These are phyloP conservation scores for Neocatenulostroma microsporum DNA, from an alignment of 2,329 filamentous ascomycete genomes.

Conservation along the genomic window DNA sequence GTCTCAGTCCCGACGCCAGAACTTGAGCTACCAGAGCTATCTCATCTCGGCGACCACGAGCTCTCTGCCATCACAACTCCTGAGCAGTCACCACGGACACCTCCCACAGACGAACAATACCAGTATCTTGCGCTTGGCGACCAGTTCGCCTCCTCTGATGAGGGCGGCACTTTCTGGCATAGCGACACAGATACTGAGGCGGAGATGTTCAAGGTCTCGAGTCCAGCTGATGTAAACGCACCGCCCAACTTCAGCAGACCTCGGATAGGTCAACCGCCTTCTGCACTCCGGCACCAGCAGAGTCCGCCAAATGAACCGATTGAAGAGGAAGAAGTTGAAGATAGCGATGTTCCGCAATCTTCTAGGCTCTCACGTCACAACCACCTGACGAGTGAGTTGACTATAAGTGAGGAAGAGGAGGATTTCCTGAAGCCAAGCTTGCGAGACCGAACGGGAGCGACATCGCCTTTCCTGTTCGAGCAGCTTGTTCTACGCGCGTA, in stretches of 20 bases:
- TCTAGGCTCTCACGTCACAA: too few species aligned
- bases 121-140: not conserved
- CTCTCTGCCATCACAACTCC: slow-evolving; percentile 1
- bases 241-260: slow-evolving; percentile 1
- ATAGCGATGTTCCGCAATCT: too few species aligned
- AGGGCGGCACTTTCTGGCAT: slow-evolving; percentile 8
- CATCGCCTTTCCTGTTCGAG: slow-evolving; percentile 8
- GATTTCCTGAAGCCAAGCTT: slow-evolving; percentile 2
- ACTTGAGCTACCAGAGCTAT: slow-evolving; percentile 4
- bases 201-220: not conserved
- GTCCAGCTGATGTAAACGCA: not conserved
- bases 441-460: slow-evolving; percentile 5
- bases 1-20: slow-evolving; percentile 2
- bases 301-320: slow-evolving; percentile 1
- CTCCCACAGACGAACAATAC: not conserved
- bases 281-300: too few species aligned
- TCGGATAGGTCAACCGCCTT: not conserved
- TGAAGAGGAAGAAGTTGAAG: slow-evolving; percentile 6
- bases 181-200: slow-evolving; percentile 8
- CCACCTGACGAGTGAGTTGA: too few species aligned
- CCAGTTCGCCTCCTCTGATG: not conserved
- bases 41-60: not conserved
- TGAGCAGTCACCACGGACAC: slow-evolving; percentile 4
- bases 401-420: slow-evolving; percentile 1
- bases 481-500: not conserved